Evolutionary conservation across 2,329 filamentous ascomycete genomes (phyloP).

Genomic region (Pestalotiopsis sp.): DNA sequence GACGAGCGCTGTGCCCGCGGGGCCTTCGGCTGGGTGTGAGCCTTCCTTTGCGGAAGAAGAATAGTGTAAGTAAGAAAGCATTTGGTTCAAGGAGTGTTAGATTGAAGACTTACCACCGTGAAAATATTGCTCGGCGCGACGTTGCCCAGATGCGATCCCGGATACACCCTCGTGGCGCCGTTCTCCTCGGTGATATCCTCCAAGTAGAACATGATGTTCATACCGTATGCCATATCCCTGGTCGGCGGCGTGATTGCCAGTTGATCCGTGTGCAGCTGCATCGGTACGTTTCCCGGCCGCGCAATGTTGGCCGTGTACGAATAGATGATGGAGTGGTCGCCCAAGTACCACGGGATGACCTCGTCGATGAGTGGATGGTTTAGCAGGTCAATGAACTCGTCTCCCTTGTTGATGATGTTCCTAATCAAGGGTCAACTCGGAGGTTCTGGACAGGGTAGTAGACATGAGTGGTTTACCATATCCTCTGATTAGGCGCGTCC

Average conservation of each 20-base stretch:
- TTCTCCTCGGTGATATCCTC: conserved; percentile 36
- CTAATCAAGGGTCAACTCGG: not conserved
- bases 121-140: conserved; percentile 26
- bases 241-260: conserved; percentile 27
- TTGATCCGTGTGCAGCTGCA: conserved; percentile 33
- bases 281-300: conserved; percentile 27
- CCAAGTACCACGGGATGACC: conserved; percentile 29
- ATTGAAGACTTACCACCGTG: conserved; percentile 11
- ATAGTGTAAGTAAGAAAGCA: not conserved
- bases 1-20: conserved; percentile 28
- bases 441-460: not conserved
- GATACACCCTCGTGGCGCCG: conserved; percentile 31
- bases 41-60: conserved; percentile 14
- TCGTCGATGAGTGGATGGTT: conserved; percentile 31
- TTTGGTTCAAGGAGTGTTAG: not conserved
- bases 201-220: conserved; percentile 29
- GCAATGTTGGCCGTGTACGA: conserved; percentile 34
- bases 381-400: conserved; percentile 25
- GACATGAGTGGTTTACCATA: conserved; percentile 12
- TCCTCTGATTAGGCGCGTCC: conserved; percentile 20
- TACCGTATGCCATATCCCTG: conserved; percentile 26
- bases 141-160: conserved; percentile 24
- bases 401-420: conserved; percentile 18
- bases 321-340: conserved; percentile 30
- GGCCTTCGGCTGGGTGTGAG: conserved; percentile 25